Percentiles rank a stretch among this genome's conserved stretches.
These are phyloP conservation scores for Furcasterigmium sp. DNA, from an alignment of 2,329 filamentous ascomycete genomes.

Conservation along the genomic window DNA sequence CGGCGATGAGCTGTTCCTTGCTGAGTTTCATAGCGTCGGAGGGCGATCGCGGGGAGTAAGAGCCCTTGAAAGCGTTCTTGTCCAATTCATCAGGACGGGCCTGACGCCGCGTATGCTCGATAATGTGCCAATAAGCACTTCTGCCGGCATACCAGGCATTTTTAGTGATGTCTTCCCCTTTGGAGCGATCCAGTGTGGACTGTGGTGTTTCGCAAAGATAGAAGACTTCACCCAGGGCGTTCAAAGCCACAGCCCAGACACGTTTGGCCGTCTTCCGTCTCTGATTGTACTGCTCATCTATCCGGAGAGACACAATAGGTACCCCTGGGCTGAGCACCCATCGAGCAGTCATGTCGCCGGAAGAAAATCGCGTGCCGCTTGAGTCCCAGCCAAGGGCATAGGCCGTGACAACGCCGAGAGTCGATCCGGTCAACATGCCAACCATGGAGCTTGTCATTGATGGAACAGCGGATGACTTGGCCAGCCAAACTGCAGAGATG, in stretches of 20 bases:
- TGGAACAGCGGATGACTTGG: constrained; percentile 71
- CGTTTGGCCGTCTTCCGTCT: constrained; percentile 65
- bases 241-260: constrained; percentile 88
- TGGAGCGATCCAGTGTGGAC: constrained; percentile 40
- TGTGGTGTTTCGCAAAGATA: constrained; percentile 71
- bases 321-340: constrained; percentile 93
- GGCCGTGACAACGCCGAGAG: constrained; percentile 74
- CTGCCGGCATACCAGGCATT: constrained; percentile 78
- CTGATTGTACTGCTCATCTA: constrained; percentile 76
- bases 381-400: constrained; percentile 66
- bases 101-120: constrained; percentile 70
- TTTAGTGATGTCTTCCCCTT: constrained; percentile 52
- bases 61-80: constrained; percentile 60
- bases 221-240: constrained; percentile 87
- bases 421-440: constrained; percentile 79
- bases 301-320: constrained; percentile 75
- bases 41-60: constrained; percentile 77
- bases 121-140: constrained; percentile 72
- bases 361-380: constrained; percentile 56
- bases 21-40: constrained; percentile 67
- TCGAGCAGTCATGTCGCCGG: constrained; percentile 76
- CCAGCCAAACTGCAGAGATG: constrained; percentile 81
- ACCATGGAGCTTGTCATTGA: constrained; percentile 70
- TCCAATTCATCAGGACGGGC: constrained; percentile 70
- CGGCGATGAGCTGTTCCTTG: constrained; percentile 64